Evolutionary conservation across 805 yeast genomes (phyloP), one percentile per base, ranked within the genome.

Genomic region (Suhomyces prunicola): DNA sequence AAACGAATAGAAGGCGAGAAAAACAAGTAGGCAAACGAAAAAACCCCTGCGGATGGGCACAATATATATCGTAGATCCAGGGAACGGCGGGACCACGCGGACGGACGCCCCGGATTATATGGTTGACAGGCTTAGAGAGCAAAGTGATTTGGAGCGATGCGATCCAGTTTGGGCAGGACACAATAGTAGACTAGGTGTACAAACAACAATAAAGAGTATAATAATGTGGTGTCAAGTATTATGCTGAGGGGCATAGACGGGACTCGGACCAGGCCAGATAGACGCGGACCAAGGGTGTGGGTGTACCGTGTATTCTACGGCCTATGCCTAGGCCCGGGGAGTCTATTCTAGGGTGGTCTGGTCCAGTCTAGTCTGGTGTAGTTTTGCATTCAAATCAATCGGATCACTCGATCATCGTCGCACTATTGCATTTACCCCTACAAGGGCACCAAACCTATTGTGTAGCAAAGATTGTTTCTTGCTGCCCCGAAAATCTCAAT

Each of bases 71-170:
- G 24, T 35, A 39, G 41, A 17, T 45, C 39, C 48, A 19, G 48
- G 48, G 33, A 45, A 45, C 48, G 48, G 48, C 48, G 48, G 48
- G 22, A 45, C 9, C 48, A 17, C 19, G 26, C 26, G 41, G 41
- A 39, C 29, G 29, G 46, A 7, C 46, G 19, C 46, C 15, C 17
- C 36, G 36, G 36, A n/a, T 33, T 29, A 29, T 29, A n/a, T 33
- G 36, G 36, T 31, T 31, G 36, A 31, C 36, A 31, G 36, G 36
- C 36, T 31, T 31, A 31, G 36, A 15, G 42, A 19, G 19, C 15
- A 15, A 9, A 17, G 42, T 39, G 42, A 39, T 19, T 17, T 17
- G 42, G 19, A 19, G 42, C 42, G 42, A 39, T 39, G 42, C 23
- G 6, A 17, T 17, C 42, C n/a, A 19, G 41, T 36, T 10, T 36